Conservation (phyloP, 768 basidiomycete genomes). For the Pseudohyphozyma bogoriensis region DNA sequence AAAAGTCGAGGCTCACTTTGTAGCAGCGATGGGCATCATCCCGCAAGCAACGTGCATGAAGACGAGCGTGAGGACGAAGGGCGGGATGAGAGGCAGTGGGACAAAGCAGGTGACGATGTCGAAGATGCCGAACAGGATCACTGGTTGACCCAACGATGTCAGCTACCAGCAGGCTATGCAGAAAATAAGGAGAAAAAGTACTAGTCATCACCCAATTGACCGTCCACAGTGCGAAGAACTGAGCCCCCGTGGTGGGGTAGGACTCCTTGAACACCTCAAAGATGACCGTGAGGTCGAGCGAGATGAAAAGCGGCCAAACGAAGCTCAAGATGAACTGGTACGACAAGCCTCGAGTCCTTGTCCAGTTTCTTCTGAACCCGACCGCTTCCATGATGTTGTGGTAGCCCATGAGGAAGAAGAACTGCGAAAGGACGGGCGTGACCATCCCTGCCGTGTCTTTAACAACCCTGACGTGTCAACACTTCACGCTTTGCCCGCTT, state of each 20-base stretch:
- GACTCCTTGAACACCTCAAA: neutral
- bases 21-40: neutral
- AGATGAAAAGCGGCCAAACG: conserved; percentile 2
- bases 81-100: neutral
- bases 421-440: neutral
- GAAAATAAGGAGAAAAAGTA: neutral
- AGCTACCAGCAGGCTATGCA: neutral
- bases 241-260: neutral
- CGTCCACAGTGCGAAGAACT: conserved; percentile 7
- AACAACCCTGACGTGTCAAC: neutral
- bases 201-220: conserved; percentile 1
- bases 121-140: conserved; percentile 13
- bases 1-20: too few species aligned
- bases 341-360: neutral
- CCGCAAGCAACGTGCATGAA: neutral
- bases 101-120: conserved; percentile 5
- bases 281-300: conserved; percentile 4
- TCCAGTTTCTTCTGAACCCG: neutral
- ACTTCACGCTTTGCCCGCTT: neutral
- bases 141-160: too few species aligned
- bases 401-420: conserved; percentile 1
- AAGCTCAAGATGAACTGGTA: neutral
- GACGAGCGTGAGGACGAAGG: neutral
- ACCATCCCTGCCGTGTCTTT: neutral
- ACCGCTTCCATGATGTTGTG: conserved; percentile 1